Evolutionary conservation across 2,329 filamentous ascomycete genomes (phyloP), one percentile per base, ranked within the genome.

Genomic region (Beauveria bassiana): DNA sequence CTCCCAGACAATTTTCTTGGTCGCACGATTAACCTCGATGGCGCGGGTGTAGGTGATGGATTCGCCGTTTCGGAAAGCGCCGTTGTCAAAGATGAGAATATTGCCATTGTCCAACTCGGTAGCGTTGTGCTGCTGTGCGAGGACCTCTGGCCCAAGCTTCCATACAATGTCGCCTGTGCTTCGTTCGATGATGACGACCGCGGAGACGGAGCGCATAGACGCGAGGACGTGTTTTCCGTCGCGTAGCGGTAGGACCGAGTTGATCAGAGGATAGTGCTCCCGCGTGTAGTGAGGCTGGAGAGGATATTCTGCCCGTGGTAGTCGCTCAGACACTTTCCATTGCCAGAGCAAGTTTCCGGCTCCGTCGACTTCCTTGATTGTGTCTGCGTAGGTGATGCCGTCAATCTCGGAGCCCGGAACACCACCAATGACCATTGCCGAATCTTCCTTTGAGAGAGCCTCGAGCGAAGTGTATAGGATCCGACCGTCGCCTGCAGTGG

Each of bases 261-360:
- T 71, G 63, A 71, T 71, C 0, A 71, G 67, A 0, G 69, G 70
- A 14, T 71, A 71, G 16, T 71, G 68, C n/a, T 71, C 70, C 3
- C 69, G 62, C 0, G 69, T 71, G 53, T 71, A 71, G 46, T 71
- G 70, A 12, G 69, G 50, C 43, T 71, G 70, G 0, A 71, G 66
- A 1, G 69, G 69, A 18, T 62, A 71, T 9, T 70, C 66, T 1
- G 66, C 66, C 5, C 70, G 64, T 0, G 69, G 67, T 4, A 71
- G 47, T 0, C 66, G 43, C 14, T 70, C 65, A 0, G 69, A 71
- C 0, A 70, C 69, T 20, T 69, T 71, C 70, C 70, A 71, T 28
- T 70, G 66, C 70, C 70, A 71, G 28, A 65, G 22, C 0, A 70
- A 51, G 1, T 66, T 66, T 1, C 69, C 68, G 0, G 66, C 55